A percentile compares a stretch with the other conserved stretches of the same genome.
phyloP scores from a whole-genome alignment of 164 flowering plant species.

The Vitis rupestris region DNA sequence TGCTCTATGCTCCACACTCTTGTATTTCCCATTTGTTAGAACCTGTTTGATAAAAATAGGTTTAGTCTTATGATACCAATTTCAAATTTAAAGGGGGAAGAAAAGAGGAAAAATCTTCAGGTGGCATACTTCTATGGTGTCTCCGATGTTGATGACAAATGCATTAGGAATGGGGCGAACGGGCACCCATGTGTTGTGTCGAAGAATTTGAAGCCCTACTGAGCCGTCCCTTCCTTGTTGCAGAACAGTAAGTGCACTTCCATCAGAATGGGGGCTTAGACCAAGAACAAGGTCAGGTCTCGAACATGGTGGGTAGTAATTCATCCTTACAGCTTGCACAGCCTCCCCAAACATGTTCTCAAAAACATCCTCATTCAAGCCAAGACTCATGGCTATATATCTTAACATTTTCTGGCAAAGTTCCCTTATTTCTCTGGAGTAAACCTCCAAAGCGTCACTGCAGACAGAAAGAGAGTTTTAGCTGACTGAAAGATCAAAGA shows the following conservation, averaged over 20 bases:
- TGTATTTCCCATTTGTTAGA: conserved; percentile 86
- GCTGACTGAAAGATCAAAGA: background rate
- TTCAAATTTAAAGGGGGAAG: too few relatives aligned
- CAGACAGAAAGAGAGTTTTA: conserved; percentile 1
- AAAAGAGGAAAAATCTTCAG: too few relatives aligned
- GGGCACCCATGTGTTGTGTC: conserved; percentile 67
- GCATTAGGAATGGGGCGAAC: conserved; percentile 71
- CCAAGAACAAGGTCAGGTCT: conserved; percentile 90
- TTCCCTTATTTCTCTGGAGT: conserved; percentile 57
- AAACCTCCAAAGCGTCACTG: conserved; percentile 69
- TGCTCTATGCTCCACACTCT: conserved; percentile 93
- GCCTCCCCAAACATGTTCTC: conserved; percentile 74
- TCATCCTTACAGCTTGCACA: conserved; percentile 92
- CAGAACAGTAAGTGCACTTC: conserved; percentile 86
- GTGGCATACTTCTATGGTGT: conserved; percentile 66
- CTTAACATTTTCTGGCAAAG: conserved; percentile 55
- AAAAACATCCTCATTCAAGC: conserved; percentile 44
- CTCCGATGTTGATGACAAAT: conserved; percentile 87
- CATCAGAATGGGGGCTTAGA: conserved; percentile 92
- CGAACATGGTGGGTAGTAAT: conserved; percentile 89
- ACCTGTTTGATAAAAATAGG: conserved; percentile 43
- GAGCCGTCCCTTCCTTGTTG: conserved; percentile 65
- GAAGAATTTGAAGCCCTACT: conserved; percentile 83
- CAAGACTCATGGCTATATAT: conserved; percentile 61
- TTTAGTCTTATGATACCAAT: too few relatives aligned